A percentile compares a stretch with the other conserved stretches of the same genome.
phyloP scores from a whole-genome alignment of 2,329 filamentous ascomycete species.

The Aspergillus felis region DNA sequence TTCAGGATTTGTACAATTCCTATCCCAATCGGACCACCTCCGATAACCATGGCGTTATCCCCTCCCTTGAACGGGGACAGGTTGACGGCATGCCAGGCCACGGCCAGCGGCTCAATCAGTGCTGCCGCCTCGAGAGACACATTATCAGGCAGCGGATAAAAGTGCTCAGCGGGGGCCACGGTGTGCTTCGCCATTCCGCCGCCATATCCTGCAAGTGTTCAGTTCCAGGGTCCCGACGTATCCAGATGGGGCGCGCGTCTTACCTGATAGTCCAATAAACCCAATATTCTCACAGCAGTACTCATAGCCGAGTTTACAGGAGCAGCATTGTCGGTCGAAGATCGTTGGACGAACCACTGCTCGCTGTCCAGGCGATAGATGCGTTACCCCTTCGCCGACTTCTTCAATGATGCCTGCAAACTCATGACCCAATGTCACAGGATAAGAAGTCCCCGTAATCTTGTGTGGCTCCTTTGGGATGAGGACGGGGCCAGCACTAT shows the following conservation, averaged over 20 bases:
- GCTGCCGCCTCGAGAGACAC: constrained; percentile 47
- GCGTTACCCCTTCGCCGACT: constrained; percentile 49
- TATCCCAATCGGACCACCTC: constrained; percentile 61
- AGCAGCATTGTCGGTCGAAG: constrained; percentile 20
- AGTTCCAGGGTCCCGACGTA: background rate
- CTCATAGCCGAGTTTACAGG: constrained; percentile 55
- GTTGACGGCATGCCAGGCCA: constrained; percentile 62
- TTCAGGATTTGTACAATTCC: constrained; percentile 57
- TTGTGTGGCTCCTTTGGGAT: constrained; percentile 53
- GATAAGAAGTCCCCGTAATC: constrained; percentile 54
- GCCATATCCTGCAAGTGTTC: constrained; percentile 18
- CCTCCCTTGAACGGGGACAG: constrained; percentile 45
- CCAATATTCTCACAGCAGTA: constrained; percentile 58
- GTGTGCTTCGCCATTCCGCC: constrained; percentile 26
- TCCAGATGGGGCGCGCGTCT: background rate
- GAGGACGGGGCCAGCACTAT: constrained; percentile 47
- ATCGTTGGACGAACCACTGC: constrained; percentile 57
- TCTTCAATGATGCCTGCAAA: constrained; percentile 59
- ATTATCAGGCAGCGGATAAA: constrained; percentile 22
- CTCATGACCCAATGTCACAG: constrained; percentile 62
- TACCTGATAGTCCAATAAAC: constrained; percentile 50
- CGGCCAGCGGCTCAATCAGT: constrained; percentile 59
- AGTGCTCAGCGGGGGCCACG: constrained; percentile 22
- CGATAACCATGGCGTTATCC: constrained; percentile 53
- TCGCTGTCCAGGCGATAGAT: constrained; percentile 41